Conservation (phyloP, 2,329 filamentous ascomycete genomes). For the Penicillium freii region DNA sequence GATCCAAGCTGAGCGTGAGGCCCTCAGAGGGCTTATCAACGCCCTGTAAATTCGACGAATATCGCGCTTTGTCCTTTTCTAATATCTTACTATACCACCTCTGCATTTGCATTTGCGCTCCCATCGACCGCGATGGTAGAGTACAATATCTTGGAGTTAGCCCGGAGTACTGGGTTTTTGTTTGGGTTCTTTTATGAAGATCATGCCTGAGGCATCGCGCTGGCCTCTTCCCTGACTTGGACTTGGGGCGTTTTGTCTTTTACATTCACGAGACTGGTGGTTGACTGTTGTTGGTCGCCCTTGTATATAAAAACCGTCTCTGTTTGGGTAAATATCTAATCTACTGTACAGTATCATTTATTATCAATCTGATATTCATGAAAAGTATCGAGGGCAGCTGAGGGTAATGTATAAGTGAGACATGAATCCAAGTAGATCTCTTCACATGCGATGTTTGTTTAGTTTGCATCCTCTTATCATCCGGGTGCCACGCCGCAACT, state of each 20-base stretch:
- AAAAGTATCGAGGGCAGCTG: neutral
- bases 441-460: constrained; percentile 16
- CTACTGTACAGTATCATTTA: constrained; percentile 17
- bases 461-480: constrained; percentile 20
- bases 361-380: neutral
- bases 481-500: constrained; percentile 2
- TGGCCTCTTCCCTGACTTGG: constrained; percentile 3
- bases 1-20: constrained; percentile 63
- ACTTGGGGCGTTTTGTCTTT: constrained; percentile 3
- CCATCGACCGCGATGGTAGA: constrained; percentile 10
- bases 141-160: constrained; percentile 17
- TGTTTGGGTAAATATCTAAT: constrained; percentile 18
- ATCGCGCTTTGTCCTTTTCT: constrained; percentile 2
- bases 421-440: neutral
- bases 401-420: neutral
- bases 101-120: constrained; percentile 23
- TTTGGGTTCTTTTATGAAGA: constrained; percentile 9
- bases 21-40: constrained; percentile 52
- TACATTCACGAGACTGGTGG: constrained; percentile 6
- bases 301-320: constrained; percentile 20
- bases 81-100: constrained; percentile 21
- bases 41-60: constrained; percentile 12
- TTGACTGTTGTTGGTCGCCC: constrained; percentile 6
- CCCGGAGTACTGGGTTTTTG: constrained; percentile 5
- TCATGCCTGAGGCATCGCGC: constrained; percentile 15